Conservation (phyloP, 805 yeast genomes). For the Candida gorgasii region DNA sequence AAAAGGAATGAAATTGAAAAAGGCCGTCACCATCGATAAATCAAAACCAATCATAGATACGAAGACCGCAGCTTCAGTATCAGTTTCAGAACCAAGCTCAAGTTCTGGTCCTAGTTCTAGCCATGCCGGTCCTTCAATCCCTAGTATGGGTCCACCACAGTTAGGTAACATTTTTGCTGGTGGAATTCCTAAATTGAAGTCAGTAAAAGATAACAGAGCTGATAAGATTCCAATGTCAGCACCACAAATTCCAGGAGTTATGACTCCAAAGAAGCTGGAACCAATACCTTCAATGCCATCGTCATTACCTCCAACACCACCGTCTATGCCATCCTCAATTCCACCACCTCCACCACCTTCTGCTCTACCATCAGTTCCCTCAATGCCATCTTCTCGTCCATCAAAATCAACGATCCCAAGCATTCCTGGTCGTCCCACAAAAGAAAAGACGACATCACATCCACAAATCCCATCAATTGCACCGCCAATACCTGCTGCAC, state of each 20-base stretch:
- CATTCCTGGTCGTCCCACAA: conserved; percentile 12
- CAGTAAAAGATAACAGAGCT: conserved; percentile 36
- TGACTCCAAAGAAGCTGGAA: conserved; percentile 9
- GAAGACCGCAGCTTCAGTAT: conserved; percentile 38
- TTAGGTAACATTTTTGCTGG: conserved; percentile 74
- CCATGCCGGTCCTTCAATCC: conserved; percentile 19
- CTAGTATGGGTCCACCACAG: conserved; percentile 44
- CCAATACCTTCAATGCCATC: conserved; percentile 28
- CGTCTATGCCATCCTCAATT: conserved; percentile 18
- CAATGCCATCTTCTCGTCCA: conserved; percentile 21
- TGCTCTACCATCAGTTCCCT: conserved; percentile 22
- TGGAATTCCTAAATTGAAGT: conserved; percentile 72
- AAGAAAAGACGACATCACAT: background rate
- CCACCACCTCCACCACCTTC: conserved; percentile 29
- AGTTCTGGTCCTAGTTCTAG: conserved; percentile 12
- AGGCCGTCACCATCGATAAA: conserved; percentile 46
- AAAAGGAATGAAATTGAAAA: conserved; percentile 48
- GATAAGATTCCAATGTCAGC: conserved; percentile 39
- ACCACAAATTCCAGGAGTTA: conserved; percentile 34
- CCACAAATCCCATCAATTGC: conserved; percentile 8
- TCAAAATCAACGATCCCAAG: conserved; percentile 20
- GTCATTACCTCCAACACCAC: conserved; percentile 20
- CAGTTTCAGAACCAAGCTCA: conserved; percentile 14
- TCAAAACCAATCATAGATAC: conserved; percentile 60
- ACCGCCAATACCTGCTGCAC: conserved; percentile 14